phyloP scores from a whole-genome alignment of 208 protist species.

The Porcisia hertigi region DNA sequence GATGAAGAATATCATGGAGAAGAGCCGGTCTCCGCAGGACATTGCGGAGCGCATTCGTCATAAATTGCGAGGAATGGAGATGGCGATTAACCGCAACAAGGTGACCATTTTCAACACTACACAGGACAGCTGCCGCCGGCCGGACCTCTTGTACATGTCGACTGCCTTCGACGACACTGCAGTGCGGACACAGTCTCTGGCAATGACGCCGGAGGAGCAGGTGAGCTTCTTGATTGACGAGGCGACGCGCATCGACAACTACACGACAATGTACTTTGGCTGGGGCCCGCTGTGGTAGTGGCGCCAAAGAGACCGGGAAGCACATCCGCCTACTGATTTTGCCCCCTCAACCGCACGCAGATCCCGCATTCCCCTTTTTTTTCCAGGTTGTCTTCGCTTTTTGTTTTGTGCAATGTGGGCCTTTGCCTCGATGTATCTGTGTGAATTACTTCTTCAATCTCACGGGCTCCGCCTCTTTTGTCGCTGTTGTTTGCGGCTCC shows the following conservation, averaged over 20 bases:
- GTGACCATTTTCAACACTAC: slow-evolving; percentile 84
- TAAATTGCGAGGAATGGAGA: slow-evolving; percentile 99
- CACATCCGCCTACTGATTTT: background rate
- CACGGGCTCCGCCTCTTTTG: background rate
- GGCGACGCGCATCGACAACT: slow-evolving; percentile 86
- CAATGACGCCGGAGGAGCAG: slow-evolving; percentile 69
- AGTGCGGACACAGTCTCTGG: slow-evolving; percentile 40
- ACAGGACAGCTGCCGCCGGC: slow-evolving; percentile 67
- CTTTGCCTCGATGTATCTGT: too few species aligned
- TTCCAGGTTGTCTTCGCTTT: slow-evolving; percentile 2
- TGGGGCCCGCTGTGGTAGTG: slow-evolving; percentile 90
- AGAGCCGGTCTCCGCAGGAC: slow-evolving; percentile 83
- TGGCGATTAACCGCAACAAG: slow-evolving; percentile 75
- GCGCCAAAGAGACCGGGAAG: background rate
- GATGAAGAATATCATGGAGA: slow-evolving; percentile 97
- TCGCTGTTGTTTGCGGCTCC: slow-evolving; percentile 4
- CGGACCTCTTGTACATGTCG: slow-evolving; percentile 90
- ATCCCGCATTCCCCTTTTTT: background rate
- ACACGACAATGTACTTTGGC: slow-evolving; percentile 90
- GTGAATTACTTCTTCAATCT: too few species aligned
- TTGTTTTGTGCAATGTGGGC: slow-evolving; percentile 7
- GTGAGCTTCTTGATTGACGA: slow-evolving; percentile 90
- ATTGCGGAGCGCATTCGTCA: slow-evolving; percentile 97
- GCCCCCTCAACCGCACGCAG: background rate
- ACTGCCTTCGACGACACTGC: slow-evolving; percentile 87